These are phyloP conservation scores for Cryphonectria japonica DNA, from an alignment of 2,329 filamentous ascomycete species.

Conservation along the genomic window DNA sequence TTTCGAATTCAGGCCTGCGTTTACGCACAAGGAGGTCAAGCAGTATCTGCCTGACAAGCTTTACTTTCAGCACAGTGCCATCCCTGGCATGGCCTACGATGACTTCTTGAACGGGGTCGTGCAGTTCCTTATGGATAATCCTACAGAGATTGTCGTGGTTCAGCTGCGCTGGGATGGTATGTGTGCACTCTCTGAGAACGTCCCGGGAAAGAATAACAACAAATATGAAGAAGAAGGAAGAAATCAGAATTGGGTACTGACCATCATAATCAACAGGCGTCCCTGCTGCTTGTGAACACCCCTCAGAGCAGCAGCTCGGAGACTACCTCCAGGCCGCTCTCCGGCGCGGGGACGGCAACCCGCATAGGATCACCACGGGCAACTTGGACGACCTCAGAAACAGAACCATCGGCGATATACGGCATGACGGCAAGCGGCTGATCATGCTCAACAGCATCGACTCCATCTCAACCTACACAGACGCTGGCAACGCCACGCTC, in stretches of 20 bases:
- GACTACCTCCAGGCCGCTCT: constrained; percentile 43
- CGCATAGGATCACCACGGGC: constrained; percentile 34
- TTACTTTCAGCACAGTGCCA: constrained; percentile 56
- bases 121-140: constrained; percentile 45
- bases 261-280: constrained; percentile 40
- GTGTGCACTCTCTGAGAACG: neutral
- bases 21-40: constrained; percentile 48
- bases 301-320: constrained; percentile 45
- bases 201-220: neutral
- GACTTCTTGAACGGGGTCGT: constrained; percentile 47
- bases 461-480: constrained; percentile 46
- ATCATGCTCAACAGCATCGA: constrained; percentile 44
- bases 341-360: constrained; percentile 34
- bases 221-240: too few relatives aligned
- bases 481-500: constrained; percentile 46
- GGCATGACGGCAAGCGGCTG: constrained; percentile 41
- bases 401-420: constrained; percentile 40
- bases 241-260: neutral
- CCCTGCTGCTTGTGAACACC: constrained; percentile 48
- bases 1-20: constrained; percentile 56
- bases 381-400: constrained; percentile 41
- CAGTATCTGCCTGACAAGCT: constrained; percentile 47
- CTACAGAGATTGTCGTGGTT: constrained; percentile 52
- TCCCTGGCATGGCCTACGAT: constrained; percentile 53
- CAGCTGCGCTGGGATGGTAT: constrained; percentile 42